Percentiles rank a stretch among this genome's conserved stretches.
These are phyloP conservation scores for Colletotrichum sp. DNA, from an alignment of 2,329 filamentous ascomycete genomes.

Conservation along the genomic window DNA sequence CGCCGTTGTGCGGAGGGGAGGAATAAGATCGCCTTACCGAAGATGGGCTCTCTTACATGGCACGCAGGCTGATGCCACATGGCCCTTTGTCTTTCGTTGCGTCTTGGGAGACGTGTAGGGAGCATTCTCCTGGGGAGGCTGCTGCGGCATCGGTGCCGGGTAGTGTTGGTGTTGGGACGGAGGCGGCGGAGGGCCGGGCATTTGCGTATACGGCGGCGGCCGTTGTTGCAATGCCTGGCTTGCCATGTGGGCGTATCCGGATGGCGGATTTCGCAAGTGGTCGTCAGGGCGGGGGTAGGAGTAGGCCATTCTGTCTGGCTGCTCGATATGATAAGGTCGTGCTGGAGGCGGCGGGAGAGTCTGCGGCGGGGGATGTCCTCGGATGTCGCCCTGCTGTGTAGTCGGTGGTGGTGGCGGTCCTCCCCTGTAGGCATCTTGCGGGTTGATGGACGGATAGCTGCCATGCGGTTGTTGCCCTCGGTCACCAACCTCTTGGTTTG, in stretches of 20 bases:
- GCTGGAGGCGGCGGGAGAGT: conserved; percentile 34
- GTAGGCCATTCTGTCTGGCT: conserved; percentile 44
- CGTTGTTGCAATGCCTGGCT: conserved; percentile 22
- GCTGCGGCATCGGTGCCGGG: conserved; percentile 29
- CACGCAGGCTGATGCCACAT: conserved; percentile 84
- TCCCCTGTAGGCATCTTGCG: conserved; percentile 57
- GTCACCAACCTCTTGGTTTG: conserved; percentile 62
- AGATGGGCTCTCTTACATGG: conserved; percentile 87
- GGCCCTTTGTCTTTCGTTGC: conserved; percentile 75
- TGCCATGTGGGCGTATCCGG: conserved; percentile 16
- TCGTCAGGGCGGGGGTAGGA: conserved; percentile 44
- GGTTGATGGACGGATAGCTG: conserved; percentile 46
- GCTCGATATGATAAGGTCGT: conserved; percentile 43
- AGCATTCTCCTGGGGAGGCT: conserved; percentile 44
- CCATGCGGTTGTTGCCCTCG: conserved; percentile 53
- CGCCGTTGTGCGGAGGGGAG: not conserved
- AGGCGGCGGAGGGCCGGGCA: conserved; percentile 33
- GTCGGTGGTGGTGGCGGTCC: conserved; percentile 27
- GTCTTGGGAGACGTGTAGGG: conserved; percentile 62
- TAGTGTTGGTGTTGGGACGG: conserved; percentile 35
- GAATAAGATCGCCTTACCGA: conserved; percentile 49
- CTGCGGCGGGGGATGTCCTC: conserved; percentile 25
- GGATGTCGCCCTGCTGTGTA: conserved; percentile 40
- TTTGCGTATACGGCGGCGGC: conserved; percentile 20
- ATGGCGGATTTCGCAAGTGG: conserved; percentile 34